Evolutionary conservation across 2,329 filamentous ascomycete species (phyloP), one percentile per base, ranked within the genome.

Genomic region (Fusarium nanum): DNA sequence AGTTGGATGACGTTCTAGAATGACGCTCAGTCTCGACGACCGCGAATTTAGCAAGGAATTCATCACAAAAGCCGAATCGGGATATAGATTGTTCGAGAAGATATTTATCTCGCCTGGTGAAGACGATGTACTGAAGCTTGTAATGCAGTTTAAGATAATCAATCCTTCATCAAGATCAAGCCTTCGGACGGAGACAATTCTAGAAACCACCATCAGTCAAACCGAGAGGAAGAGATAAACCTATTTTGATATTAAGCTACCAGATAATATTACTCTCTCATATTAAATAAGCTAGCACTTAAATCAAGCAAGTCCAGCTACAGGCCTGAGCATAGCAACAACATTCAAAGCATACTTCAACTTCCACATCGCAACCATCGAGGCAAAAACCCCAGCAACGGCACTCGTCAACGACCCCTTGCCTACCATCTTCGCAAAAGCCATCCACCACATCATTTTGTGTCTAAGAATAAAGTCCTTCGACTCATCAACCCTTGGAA

Each of bases 361-460:
- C 47, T 30, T 46, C 67, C 66, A 69, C 20, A 60, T n/a, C 12
- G 67, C 56, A 54, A 71, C 48, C 11, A 71, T 46, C 10, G 59
- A 68, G 7, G 67, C 65, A 7, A 64, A 42, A 2, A 64, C 30
- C 11, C 54, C 66, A 7, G 56, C 50, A 10, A 72, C 28, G 16
- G 52, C 58, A 46, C 49, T 37, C 12, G 41, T 47, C 9, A 64
- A 52, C 0, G 50, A 48, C 22, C 53, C 60, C 13, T 72, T 72
- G 4, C 63, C 67, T 2, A 65, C 30, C 54, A 71, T 73, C 27
- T 65, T 73, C 0, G 58, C 59, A 58, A 72, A 72, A 4, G 48
- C 49, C 18, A 73, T 27, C 70, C 67, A 72, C 70, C 67, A 72
- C 47, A 72, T 70, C 27, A 72, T 37, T 3, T 60, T 49, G 22